phyloP scores from a whole-genome alignment of 306 rosid genomes.

The Ziziphus jujuba region DNA sequence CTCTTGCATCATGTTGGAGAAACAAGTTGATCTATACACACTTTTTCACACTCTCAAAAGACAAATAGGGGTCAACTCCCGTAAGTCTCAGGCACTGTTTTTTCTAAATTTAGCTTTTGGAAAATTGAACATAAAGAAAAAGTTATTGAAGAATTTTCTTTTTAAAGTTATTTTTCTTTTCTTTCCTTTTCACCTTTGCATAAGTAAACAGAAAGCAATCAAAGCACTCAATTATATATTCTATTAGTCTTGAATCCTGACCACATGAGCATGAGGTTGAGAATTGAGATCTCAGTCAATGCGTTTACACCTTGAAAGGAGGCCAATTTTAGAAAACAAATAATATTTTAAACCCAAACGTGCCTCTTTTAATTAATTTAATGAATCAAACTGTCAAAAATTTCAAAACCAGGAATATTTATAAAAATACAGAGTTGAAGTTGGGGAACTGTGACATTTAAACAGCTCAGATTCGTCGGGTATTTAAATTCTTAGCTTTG shows the following conservation, averaged over 20 bases:
- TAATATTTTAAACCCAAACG: too few species aligned
- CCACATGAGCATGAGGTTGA: background rate
- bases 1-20: too few species aligned
- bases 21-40: too few species aligned
- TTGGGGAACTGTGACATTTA: too few species aligned
- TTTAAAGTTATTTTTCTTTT: background rate
- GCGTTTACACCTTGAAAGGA: slow-evolving; percentile 8
- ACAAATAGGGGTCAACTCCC: slow-evolving; percentile 22
- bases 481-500: too few species aligned
- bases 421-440: too few species aligned
- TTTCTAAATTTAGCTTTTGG: slow-evolving; percentile 3
- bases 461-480: too few species aligned
- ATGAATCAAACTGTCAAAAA: too few species aligned
- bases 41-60: too few species aligned
- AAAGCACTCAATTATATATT: background rate
- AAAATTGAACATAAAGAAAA: background rate
- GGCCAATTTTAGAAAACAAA: too few species aligned
- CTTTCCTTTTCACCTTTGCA: background rate
- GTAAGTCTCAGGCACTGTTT: slow-evolving; percentile 1
- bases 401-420: too few species aligned
- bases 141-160: background rate
- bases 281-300: background rate
- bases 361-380: too few species aligned
- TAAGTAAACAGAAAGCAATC: slow-evolving; percentile 3
- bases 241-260: background rate